Evolutionary conservation across 176 grass and related monocot genomes (phyloP), one percentile per base, ranked within the genome.

Genomic region (Chloris gayana): DNA sequence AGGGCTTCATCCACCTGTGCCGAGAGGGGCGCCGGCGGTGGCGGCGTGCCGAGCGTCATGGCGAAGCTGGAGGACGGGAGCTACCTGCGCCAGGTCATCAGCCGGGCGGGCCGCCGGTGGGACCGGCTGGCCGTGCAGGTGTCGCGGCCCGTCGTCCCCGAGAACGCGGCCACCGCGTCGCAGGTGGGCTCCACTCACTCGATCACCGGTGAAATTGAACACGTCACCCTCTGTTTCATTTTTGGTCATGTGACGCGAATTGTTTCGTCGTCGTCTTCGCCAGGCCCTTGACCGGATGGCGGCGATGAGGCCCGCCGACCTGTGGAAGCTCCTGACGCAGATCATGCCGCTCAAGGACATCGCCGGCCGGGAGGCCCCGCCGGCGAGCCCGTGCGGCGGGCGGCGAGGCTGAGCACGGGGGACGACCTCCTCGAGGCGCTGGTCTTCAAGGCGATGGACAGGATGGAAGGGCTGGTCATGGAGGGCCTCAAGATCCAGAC

Each of bases 401-500:
- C 58, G 35, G 77, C 49, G 24, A 60, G 66, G 45, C 46, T 35
- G 12, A 75, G 58, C 30, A 77, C 72, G 0, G 87, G 82, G 64
- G 53, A 80, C 17, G 85, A 86, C 33, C 74, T 88, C 34, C 2
- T 78, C 60, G 90, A 96, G 44, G 62, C 61, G 14, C 49, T 91
- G 33, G 50, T 93, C 19, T 58, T 97, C 41, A 72, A 54, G 19
- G 70, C 84, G 2, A 63, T 91, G 80, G 69, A 73, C 33, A 89
- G 77, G 33, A 58, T 97, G 38, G 91, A 93, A 38, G 61, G 42
- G 11, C 44, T 93, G 75, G 73, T 76, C 18, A 38, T 89, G 25
- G 86, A 91, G 82, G 91, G 86, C 53, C 77, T 97, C 0, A 88
- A 85, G 68, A 93, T 97, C 73, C 90, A 91, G 72, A 91, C 89